Evolutionary conservation across 1,284 basidiomycete genomes (phyloP).

Genomic region (Microbotryum violaceum): DNA sequence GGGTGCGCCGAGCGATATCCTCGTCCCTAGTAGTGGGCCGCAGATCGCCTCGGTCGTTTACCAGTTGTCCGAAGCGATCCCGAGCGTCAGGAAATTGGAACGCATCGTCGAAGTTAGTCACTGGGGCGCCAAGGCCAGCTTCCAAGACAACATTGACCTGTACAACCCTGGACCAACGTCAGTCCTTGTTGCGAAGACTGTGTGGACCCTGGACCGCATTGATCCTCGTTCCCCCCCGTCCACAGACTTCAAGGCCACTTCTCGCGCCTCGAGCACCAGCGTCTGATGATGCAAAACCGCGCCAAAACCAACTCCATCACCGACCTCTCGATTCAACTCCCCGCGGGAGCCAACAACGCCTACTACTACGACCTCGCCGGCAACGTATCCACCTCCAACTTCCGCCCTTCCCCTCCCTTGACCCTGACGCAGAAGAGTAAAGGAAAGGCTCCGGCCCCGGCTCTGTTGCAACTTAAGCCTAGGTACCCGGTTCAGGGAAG

Average conservation of each 20-base stretch:
- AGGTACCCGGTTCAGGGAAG: constrained; percentile 91
- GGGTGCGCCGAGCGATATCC: not conserved
- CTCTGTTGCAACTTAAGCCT: constrained; percentile 69
- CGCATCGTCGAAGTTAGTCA: constrained; percentile 86
- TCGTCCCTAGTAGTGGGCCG: not conserved
- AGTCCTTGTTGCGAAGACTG: constrained; percentile 37
- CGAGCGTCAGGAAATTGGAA: constrained; percentile 64
- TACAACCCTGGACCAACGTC: constrained; percentile 81
- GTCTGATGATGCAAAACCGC: constrained; percentile 56
- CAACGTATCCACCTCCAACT: constrained; percentile 89
- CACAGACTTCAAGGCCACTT: constrained; percentile 87
- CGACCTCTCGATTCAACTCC: constrained; percentile 64
- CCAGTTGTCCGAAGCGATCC: constrained; percentile 65
- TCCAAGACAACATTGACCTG: constrained; percentile 77
- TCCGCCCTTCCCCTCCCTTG: constrained; percentile 51
- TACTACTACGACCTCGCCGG: constrained; percentile 90
- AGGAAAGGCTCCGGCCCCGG: constrained; percentile 35
- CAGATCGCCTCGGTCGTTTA: constrained; percentile 69
- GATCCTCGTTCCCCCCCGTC: not conserved
- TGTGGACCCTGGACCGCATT: not conserved
- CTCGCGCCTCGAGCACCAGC: constrained; percentile 82
- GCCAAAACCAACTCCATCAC: constrained; percentile 47
- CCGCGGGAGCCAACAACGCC: constrained; percentile 65
- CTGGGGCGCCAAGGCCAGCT: constrained; percentile 91
- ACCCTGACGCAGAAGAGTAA: constrained; percentile 33